These are phyloP conservation scores for Heimioporus sp. DNA, from an alignment of 768 basidiomycete species.

Conservation along the genomic window DNA sequence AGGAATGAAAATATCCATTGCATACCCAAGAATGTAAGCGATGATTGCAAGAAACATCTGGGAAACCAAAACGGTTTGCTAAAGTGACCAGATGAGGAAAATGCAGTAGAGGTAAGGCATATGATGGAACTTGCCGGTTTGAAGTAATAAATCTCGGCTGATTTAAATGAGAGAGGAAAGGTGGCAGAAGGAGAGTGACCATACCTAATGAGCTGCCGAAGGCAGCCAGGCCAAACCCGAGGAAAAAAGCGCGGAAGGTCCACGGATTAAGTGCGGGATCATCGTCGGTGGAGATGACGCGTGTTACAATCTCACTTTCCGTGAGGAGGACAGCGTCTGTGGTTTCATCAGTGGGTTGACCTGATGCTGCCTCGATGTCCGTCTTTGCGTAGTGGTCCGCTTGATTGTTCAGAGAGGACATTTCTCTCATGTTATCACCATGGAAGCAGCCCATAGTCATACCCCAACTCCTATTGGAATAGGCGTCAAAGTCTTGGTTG, in stretches of 20 bases:
- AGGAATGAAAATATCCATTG: constrained; percentile 47
- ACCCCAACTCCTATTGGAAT: no score
- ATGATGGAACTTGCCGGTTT: constrained; percentile 41
- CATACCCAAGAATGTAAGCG: constrained; percentile 48
- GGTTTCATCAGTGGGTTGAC: constrained; percentile 2
- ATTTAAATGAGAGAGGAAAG: neutral
- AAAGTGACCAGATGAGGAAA: neutral
- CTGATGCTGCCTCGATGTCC: constrained; percentile 30
- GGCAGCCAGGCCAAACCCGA: constrained; percentile 52
- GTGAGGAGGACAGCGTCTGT: constrained; percentile 31
- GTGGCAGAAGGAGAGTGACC: neutral
- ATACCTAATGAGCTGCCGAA: constrained; percentile 52
- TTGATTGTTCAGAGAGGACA: no score
- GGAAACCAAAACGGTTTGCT: constrained; percentile 54
- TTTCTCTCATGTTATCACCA: no score
- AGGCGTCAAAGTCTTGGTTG: no score
- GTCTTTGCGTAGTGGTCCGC: constrained; percentile 16
- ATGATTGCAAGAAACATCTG: constrained; percentile 54
- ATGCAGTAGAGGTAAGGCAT: neutral
- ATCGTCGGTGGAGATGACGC: constrained; percentile 29
- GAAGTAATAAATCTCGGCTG: constrained; percentile 61
- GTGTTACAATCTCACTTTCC: constrained; percentile 46
- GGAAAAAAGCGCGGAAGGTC: constrained; percentile 48
- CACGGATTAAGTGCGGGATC: constrained; percentile 27
- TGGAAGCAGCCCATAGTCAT: no score